phyloP scores from a whole-genome alignment of 1,284 basidiomycete species.

The Paramarasmius palmivorus region DNA sequence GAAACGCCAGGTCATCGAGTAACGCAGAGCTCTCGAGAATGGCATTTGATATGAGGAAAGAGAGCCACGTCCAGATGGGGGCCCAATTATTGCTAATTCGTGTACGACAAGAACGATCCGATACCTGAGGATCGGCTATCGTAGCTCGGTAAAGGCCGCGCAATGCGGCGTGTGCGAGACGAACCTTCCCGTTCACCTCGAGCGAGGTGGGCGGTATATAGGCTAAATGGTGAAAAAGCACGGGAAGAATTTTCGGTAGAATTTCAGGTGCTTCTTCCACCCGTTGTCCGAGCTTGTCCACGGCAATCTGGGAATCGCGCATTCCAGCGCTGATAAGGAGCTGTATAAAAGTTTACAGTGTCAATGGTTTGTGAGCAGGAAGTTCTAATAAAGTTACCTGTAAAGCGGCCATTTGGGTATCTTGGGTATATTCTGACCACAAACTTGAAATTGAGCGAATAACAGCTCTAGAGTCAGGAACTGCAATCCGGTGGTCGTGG shows the following conservation, averaged over 20 bases:
- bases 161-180: background rate
- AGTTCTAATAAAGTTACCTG: too few relatives aligned
- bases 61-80: background rate
- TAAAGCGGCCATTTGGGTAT: too few relatives aligned
- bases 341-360: background rate
- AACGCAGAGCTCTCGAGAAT: background rate
- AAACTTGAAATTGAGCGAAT: too few relatives aligned
- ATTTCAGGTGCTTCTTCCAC: background rate
- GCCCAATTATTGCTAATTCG: background rate
- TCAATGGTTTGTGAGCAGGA: too few relatives aligned
- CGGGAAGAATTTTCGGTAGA: background rate
- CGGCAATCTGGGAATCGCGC: background rate
- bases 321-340: constrained; percentile 2
- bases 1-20: background rate
- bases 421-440: too few relatives aligned
- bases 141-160: background rate
- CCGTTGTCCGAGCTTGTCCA: background rate
- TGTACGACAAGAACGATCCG: background rate
- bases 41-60: background rate
- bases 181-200: background rate
- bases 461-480: too few relatives aligned
- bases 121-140: background rate
- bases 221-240: background rate
- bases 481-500: too few relatives aligned
- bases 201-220: background rate